Evolutionary conservation across 345 rosid genomes (phyloP).

Genomic region (Litchi chinensis): DNA sequence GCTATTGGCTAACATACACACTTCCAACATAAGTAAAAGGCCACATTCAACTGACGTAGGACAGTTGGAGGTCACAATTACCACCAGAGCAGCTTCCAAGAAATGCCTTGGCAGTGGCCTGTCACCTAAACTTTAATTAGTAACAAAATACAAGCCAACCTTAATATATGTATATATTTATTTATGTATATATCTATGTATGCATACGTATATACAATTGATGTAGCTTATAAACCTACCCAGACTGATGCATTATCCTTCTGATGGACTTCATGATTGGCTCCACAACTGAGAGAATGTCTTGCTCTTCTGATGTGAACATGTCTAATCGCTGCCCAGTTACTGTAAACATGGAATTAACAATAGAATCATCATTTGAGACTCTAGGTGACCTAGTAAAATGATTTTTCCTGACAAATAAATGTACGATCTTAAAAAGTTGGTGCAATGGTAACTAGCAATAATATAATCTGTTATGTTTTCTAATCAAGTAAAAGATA

Average conservation of each 20-base stretch:
- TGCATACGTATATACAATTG: neutral
- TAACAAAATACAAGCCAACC: neutral
- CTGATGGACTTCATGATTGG: constrained; percentile 66
- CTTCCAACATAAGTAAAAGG: neutral
- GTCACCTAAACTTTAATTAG: neutral
- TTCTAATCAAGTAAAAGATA: neutral
- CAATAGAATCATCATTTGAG: constrained; percentile 32
- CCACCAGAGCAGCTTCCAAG: constrained; percentile 14
- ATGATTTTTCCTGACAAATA: constrained; percentile 40
- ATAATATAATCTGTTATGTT: no score
- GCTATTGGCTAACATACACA: neutral
- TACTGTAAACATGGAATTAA: constrained; percentile 46
- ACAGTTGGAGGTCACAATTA: neutral
- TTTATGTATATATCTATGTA: neutral
- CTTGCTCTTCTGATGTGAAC: constrained; percentile 84
- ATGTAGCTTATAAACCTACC: constrained; percentile 44
- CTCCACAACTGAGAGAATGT: constrained; percentile 63
- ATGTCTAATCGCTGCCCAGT: constrained; percentile 74
- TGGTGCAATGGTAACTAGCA: no score
- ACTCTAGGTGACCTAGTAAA: constrained; percentile 49
- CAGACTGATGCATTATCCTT: constrained; percentile 63
- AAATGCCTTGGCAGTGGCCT: neutral
- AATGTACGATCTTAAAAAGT: constrained; percentile 55
- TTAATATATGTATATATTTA: no score
- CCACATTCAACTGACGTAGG: neutral